These are phyloP conservation scores for Clarireedia hainanense DNA, from an alignment of 2,329 filamentous ascomycete species.

Conservation along the genomic window DNA sequence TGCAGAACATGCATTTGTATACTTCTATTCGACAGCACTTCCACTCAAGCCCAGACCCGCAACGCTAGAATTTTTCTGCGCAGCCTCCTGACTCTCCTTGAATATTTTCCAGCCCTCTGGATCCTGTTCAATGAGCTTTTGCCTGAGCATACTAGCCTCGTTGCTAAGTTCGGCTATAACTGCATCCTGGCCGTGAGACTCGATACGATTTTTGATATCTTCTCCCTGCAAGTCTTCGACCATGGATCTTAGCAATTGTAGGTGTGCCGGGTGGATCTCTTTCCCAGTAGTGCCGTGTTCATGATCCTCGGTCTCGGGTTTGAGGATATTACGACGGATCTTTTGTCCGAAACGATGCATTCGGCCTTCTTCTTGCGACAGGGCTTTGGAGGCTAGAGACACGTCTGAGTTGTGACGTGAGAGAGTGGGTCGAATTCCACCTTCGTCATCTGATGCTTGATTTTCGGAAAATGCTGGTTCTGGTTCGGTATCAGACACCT, in stretches of 20 bases:
- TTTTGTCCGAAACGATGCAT: constrained; percentile 62
- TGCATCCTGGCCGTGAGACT: constrained; percentile 44
- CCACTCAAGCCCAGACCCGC: constrained; percentile 14
- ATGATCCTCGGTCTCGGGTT: constrained; percentile 25
- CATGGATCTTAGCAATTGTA: constrained; percentile 49
- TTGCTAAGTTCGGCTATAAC: constrained; percentile 51
- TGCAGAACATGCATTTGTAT: neutral
- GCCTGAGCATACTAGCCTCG: constrained; percentile 34
- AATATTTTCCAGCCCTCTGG: constrained; percentile 59
- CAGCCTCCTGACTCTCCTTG: constrained; percentile 47
- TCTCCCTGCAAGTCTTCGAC: constrained; percentile 56
- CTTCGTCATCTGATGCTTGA: constrained; percentile 33
- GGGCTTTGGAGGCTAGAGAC: constrained; percentile 56
- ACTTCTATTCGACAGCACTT: constrained; percentile 18
- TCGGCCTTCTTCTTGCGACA: constrained; percentile 61
- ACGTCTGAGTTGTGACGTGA: constrained; percentile 58
- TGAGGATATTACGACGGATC: constrained; percentile 55
- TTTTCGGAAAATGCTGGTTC: constrained; percentile 21
- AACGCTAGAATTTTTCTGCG: constrained; percentile 20
- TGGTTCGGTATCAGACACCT: constrained; percentile 19
- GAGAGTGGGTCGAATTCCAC: constrained; percentile 33
- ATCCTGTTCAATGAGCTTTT: constrained; percentile 49
- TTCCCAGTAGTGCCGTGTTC: constrained; percentile 36
- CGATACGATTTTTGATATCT: constrained; percentile 44
- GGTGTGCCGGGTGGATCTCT: constrained; percentile 19